Evolutionary conservation across 1,284 basidiomycete species (phyloP), one percentile per base, ranked within the genome.

Genomic region (Pseudozyma tsukubaensis): DNA sequence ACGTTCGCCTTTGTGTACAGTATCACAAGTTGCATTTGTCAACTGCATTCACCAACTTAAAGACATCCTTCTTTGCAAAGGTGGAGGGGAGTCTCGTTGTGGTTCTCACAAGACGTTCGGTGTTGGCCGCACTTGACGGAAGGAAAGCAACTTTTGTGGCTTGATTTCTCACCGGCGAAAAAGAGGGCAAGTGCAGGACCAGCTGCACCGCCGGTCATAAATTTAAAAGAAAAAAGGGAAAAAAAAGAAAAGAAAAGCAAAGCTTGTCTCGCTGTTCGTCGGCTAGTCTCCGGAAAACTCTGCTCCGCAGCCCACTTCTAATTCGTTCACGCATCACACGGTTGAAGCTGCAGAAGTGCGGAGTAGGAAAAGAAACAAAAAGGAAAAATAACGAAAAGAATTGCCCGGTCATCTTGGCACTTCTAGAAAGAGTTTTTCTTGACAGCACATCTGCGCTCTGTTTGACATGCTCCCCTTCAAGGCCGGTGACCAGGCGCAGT

Each of bases 241-340:
- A 37, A 29, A 29, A 29, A 29, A 29, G 6, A 29, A 29, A 6
- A 29, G 6, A 29, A 29, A 29, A 29, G 24, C 43, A 37, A 42
- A 32, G 45, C 11, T 14, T 49, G 47, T 57, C 29, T 57, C 55
- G 55, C 55, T 49, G 14, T 57, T 57, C 55, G 47, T 57, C 55
- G 55, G 55, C 18, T 13, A 16, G 8, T 13, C 11, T 6, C n/a
- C 53, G 53, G 53, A 47, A 37, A 47, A 37, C 53, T 36, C 40
- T 16, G 42, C 24, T 54, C 52, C 52, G 52, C 52, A 21, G 39
- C 51, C 21, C 52, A 6, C 53, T 34, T 40, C 12, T 40, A 4
- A n/a, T 40, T 21, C 24, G 29, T 16, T 48, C 45, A 48, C 34
- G 45, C 45, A 21, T 21, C 29, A 12, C 35, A 29, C 24, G 24